phyloP scores from a whole-genome alignment of 768 basidiomycete species.

The Leucocoprinus sp. region DNA sequence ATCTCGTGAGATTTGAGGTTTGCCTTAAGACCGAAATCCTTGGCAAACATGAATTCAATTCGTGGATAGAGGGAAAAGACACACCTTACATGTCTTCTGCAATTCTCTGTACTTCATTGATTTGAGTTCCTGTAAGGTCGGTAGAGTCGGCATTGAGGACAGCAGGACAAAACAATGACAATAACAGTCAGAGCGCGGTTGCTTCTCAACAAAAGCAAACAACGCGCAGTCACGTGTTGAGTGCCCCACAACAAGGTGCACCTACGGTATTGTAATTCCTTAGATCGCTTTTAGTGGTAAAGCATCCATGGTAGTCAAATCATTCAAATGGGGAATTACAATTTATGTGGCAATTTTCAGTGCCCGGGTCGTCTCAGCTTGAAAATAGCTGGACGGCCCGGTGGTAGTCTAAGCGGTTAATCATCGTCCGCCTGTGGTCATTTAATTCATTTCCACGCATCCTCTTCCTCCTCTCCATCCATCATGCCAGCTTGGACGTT shows the following conservation, averaged over 20 bases:
- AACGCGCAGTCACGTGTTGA: conserved; percentile 39
- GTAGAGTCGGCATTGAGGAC: conserved; percentile 31
- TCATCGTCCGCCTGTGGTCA: neutral
- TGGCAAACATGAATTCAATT: conserved; percentile 13
- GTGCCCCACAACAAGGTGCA: neutral
- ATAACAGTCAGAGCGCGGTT: conserved; percentile 27
- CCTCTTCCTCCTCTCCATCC: conserved; percentile 14
- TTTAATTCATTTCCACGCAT: conserved; percentile 1
- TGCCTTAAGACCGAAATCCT: conserved; percentile 78
- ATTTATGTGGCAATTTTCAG: neutral
- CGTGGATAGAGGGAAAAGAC: neutral
- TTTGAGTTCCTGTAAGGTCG: conserved; percentile 34
- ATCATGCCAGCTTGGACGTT: conserved; percentile 40
- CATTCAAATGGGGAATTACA: neutral
- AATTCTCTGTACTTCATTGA: conserved; percentile 38
- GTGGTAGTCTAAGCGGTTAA: conserved; percentile 4
- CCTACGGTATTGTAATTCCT: too few species aligned
- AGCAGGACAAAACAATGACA: conserved; percentile 12
- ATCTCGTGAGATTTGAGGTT: conserved; percentile 76
- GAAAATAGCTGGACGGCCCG: conserved; percentile 1
- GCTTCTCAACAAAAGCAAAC: conserved; percentile 42
- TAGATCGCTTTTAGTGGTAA: neutral
- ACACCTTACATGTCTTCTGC: conserved; percentile 68
- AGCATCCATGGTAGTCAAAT: neutral
- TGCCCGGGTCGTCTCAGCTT: neutral